A percentile compares a stretch with the other conserved stretches of the same genome.
Conservation (phyloP, 768 basidiomycete species). For the Strobilomyces confusus region DNA sequence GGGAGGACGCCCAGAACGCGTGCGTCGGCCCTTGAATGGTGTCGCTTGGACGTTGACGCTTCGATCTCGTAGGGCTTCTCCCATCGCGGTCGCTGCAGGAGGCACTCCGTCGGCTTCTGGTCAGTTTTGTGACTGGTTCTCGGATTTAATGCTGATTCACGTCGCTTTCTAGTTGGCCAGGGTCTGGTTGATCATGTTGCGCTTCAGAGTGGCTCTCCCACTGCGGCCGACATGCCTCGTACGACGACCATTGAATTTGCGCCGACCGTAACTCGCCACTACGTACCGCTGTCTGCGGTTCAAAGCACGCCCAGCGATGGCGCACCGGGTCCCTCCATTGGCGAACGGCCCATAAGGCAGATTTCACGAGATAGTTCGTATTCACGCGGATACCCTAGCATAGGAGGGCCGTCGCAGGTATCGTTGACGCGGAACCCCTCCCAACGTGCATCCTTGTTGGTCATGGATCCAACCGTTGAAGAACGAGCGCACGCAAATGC, state of each 20-base stretch:
- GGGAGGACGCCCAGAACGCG: conserved; percentile 6
- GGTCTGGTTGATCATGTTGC: conserved; percentile 1
- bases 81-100: conserved; percentile 33
- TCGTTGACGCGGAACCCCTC: conserved; percentile 19
- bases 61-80: conserved; percentile 17
- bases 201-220: background rate
- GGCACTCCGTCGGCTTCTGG: background rate
- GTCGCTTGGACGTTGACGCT: background rate
- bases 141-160: background rate
- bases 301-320: conserved; percentile 25
- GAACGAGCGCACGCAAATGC: conserved; percentile 3
- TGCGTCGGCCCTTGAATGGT: background rate
- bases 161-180: conserved; percentile 9
- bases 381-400: conserved; percentile 13
- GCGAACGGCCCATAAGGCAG: conserved; percentile 9
- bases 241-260: conserved; percentile 55
- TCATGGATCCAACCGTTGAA: conserved; percentile 14
- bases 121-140: conserved; percentile 5
- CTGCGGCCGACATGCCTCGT: conserved; percentile 29
- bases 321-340: background rate
- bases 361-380: conserved; percentile 6
- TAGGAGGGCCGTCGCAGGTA: conserved; percentile 9
- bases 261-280: conserved; percentile 27
- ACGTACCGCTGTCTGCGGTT: conserved; percentile 24
- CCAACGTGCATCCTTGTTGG: conserved; percentile 6